A percentile compares a stretch with the other conserved stretches of the same genome.
phyloP scores from a whole-genome alignment of 2,329 filamentous ascomycete genomes.

The Knufia petricola region DNA sequence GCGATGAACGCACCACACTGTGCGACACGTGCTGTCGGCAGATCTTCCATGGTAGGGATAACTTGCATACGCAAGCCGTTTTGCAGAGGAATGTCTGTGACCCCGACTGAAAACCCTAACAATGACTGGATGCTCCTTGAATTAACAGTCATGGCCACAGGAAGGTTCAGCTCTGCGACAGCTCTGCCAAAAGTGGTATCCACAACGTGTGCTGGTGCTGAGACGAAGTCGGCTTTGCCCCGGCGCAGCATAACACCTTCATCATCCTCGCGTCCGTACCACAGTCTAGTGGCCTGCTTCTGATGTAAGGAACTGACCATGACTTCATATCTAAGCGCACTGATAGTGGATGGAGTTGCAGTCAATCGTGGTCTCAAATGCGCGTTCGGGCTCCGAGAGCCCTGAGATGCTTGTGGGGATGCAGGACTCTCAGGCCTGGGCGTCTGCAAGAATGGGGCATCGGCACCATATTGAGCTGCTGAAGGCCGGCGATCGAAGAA shows the following conservation, averaged over 20 bases:
- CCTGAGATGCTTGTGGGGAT: too few species aligned
- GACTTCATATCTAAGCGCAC: conserved; percentile 70
- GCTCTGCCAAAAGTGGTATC: conserved; percentile 55
- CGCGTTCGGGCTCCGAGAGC: too few species aligned
- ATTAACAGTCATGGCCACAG: conserved; percentile 68
- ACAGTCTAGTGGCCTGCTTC: conserved; percentile 64
- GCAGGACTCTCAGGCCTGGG: too few species aligned
- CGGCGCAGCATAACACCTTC: conserved; percentile 68
- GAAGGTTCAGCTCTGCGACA: conserved; percentile 60
- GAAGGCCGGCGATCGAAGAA: too few species aligned
- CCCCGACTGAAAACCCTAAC: conserved; percentile 61
- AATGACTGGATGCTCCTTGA: conserved; percentile 72
- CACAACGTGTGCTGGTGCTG: conserved; percentile 57
- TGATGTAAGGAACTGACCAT: conserved; percentile 79
- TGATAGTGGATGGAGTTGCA: conserved; percentile 40
- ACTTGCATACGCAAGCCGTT: conserved; percentile 72
- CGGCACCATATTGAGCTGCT: too few species aligned
- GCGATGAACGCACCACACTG: conserved; percentile 74
- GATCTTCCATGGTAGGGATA: conserved; percentile 59
- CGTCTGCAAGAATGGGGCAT: too few species aligned
- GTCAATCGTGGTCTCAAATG: too few species aligned
- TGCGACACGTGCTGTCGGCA: conserved; percentile 62
- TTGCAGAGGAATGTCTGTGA: conserved; percentile 63
- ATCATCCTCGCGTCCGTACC: conserved; percentile 60
- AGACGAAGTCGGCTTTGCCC: conserved; percentile 58